Evolutionary conservation across 202 grass and related monocot genomes (phyloP).

Genomic region (Saccharum hybrid): DNA sequence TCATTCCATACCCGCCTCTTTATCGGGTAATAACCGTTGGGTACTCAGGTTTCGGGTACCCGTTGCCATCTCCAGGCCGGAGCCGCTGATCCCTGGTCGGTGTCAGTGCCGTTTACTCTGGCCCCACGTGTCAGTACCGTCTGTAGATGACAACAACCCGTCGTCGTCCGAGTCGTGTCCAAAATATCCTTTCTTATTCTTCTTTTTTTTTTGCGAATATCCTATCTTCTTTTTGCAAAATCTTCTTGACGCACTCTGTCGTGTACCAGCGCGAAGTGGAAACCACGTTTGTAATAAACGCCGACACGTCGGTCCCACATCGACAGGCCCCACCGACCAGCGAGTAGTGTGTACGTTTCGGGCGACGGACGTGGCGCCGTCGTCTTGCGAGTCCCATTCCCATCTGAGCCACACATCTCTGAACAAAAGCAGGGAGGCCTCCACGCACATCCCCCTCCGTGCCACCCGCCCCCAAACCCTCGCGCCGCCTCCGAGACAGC

Average conservation of each 20-base stretch:
- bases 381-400: not conserved
- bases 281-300: not conserved
- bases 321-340: not conserved
- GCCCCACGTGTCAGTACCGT: not conserved
- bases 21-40: too few relatives aligned
- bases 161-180: not conserved
- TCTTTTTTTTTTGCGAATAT: too few relatives aligned
- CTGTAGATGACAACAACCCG: not conserved
- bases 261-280: not conserved
- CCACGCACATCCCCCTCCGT: not conserved
- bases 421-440: slow-evolving; percentile 7
- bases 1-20: too few relatives aligned
- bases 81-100: not conserved
- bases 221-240: not conserved
- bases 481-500: slow-evolving; percentile 33
- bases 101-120: not conserved
- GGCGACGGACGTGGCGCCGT: not conserved
- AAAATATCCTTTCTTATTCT: not conserved
- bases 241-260: not conserved
- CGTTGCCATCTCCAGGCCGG: too few relatives aligned
- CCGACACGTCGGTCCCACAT: not conserved
- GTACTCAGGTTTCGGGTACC: too few relatives aligned
- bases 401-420: slow-evolving; percentile 48
- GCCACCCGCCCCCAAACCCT: slow-evolving; percentile 39
- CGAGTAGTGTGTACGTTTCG: not conserved